Conservation (phyloP, 139 green algal species). For the Zygnema circumcarinatum region DNA sequence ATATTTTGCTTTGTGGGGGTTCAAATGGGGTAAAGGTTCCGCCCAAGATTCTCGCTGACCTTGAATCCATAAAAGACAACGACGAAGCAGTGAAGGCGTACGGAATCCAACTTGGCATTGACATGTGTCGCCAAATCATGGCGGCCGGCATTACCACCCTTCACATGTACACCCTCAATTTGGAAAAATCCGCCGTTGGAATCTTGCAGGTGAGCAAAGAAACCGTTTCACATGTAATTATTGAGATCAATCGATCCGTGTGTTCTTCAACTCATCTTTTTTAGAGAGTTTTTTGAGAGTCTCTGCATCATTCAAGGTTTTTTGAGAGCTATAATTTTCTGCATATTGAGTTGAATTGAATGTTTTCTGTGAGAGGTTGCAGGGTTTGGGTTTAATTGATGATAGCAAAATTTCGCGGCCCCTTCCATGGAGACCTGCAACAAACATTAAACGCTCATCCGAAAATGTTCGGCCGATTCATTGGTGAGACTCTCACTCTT, state of each 20-base stretch:
- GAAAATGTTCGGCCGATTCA: slow-evolving; percentile 84
- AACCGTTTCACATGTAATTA: not conserved
- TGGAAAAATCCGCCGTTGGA: slow-evolving; percentile 76
- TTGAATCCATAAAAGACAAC: slow-evolving; percentile 95
- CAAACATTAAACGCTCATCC: slow-evolving; percentile 56
- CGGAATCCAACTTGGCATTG: slow-evolving; percentile 84
- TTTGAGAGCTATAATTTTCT: no score
- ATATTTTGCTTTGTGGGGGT: not conserved
- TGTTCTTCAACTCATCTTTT: slow-evolving; percentile 12
- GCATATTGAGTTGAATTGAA: no score
- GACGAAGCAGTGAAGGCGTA: slow-evolving; percentile 87
- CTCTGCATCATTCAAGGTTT: no score
- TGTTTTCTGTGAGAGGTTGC: not conserved
- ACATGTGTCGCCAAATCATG: slow-evolving; percentile 91
- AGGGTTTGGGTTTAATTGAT: slow-evolving; percentile 44
- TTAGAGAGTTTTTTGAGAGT: no score
- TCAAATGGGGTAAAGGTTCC: slow-evolving; percentile 70
- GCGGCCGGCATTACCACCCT: slow-evolving; percentile 76
- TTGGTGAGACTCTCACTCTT: slow-evolving; percentile 64
- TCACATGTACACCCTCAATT: slow-evolving; percentile 98
- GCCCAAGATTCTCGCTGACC: slow-evolving; percentile 70
- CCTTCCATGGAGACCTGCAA: slow-evolving; percentile 68
- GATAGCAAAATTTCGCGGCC: slow-evolving; percentile 50
- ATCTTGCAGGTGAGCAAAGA: slow-evolving; percentile 73
- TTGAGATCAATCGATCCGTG: not conserved